phyloP scores from a whole-genome alignment of 495 filamentous ascomycete genomes.

The Penicillium fimorum region DNA sequence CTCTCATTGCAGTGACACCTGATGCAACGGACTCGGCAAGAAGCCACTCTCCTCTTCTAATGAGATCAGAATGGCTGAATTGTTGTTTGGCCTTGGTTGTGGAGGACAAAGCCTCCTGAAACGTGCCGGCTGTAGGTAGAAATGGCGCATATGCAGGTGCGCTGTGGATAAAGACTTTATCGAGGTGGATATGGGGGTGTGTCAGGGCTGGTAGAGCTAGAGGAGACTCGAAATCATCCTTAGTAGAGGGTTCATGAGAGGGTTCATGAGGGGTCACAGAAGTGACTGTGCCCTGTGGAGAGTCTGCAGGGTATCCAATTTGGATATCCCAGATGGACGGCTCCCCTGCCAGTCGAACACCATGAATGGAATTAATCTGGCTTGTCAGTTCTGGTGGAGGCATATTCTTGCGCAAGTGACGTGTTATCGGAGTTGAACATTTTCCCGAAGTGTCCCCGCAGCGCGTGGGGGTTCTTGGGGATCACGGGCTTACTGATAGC shows the following conservation, averaged over 20 bases:
- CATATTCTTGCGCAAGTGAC: constrained; percentile 18
- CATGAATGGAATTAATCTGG: constrained; percentile 28
- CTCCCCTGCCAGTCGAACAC: constrained; percentile 39
- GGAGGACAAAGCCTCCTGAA: constrained; percentile 62
- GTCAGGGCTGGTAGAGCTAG: constrained; percentile 56
- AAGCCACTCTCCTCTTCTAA: constrained; percentile 61
- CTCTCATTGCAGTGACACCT: constrained; percentile 70
- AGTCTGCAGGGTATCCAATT: constrained; percentile 22
- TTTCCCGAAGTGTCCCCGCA: neutral
- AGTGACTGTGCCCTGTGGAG: constrained; percentile 35
- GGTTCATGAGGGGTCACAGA: constrained; percentile 34
- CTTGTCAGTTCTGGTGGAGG: constrained; percentile 24
- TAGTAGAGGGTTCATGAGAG: constrained; percentile 14
- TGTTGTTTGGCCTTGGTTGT: constrained; percentile 61
- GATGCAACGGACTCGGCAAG: constrained; percentile 63
- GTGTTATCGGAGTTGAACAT: neutral
- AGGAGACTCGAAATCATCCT: constrained; percentile 14
- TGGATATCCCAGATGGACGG: constrained; percentile 44
- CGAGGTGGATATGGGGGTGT: constrained; percentile 75
- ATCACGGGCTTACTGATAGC: constrained; percentile 1
- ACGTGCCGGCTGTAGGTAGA: constrained; percentile 57
- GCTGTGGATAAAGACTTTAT: constrained; percentile 69
- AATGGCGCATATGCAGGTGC: constrained; percentile 58
- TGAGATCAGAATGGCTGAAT: constrained; percentile 59
- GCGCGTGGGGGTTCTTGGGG: neutral